Conservation (phyloP, 2,329 filamentous ascomycete species). For the Xylaria sp. region DNA sequence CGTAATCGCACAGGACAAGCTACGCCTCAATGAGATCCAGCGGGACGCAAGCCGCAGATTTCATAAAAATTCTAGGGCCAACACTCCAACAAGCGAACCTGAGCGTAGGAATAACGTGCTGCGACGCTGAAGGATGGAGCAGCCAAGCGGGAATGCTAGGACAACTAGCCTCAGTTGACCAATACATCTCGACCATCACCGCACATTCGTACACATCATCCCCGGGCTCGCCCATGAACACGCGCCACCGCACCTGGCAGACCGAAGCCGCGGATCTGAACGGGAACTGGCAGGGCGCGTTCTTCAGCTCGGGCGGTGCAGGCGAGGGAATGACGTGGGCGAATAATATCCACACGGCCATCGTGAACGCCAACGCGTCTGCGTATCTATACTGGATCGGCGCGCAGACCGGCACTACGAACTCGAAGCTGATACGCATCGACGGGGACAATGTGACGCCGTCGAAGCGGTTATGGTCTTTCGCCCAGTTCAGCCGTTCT, state of each 20-base stretch:
- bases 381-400: constrained; percentile 53
- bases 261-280: constrained; percentile 52
- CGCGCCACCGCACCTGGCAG: constrained; percentile 50
- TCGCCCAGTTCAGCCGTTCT: constrained; percentile 29
- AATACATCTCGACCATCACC: constrained; percentile 49
- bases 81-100: constrained; percentile 47
- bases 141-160: constrained; percentile 21
- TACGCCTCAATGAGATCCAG: constrained; percentile 45
- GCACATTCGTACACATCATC: constrained; percentile 44
- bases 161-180: constrained; percentile 35
- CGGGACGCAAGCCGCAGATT: constrained; percentile 44
- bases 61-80: constrained; percentile 48
- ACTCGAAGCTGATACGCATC: constrained; percentile 30
- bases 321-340: constrained; percentile 47
- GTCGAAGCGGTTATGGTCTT: constrained; percentile 28
- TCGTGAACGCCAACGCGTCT: constrained; percentile 52
- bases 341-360: constrained; percentile 47
- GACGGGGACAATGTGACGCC: constrained; percentile 20
- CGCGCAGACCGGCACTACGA: constrained; percentile 25
- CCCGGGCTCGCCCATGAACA: constrained; percentile 35
- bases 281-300: constrained; percentile 44
- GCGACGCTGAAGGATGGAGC: constrained; percentile 30
- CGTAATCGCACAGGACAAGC: constrained; percentile 28
- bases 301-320: constrained; percentile 48
- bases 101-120: constrained; percentile 28